phyloP scores from a whole-genome alignment of 768 basidiomycete species.

The Boletus eberwhitei region DNA sequence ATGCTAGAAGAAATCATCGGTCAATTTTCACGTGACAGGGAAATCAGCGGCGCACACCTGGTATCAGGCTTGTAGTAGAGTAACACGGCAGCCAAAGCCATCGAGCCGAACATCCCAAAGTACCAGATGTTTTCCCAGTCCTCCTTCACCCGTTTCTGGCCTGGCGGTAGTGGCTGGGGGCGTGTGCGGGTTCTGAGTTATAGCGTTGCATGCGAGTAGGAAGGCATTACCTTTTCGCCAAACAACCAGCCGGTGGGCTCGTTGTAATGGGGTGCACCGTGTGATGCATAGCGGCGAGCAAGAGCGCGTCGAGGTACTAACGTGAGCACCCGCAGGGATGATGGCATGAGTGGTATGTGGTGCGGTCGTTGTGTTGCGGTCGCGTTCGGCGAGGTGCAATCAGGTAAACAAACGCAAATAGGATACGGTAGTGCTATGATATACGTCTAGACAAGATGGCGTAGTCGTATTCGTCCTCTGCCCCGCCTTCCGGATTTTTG shows the following conservation, averaged over 20 bases:
- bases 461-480: constrained; percentile 37
- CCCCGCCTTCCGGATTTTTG: constrained; percentile 25
- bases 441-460: constrained; percentile 36
- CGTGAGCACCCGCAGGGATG: constrained; percentile 41
- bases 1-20: constrained; percentile 48
- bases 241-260: constrained; percentile 87
- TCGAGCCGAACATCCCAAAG: constrained; percentile 85
- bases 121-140: constrained; percentile 93
- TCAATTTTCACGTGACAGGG: constrained; percentile 1
- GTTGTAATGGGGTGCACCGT: constrained; percentile 81
- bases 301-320: constrained; percentile 20
- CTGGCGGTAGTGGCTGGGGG: constrained; percentile 66
- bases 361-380: background rate
- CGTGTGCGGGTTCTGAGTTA: background rate
- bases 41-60: constrained; percentile 50
- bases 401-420: constrained; percentile 27
- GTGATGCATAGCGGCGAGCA: constrained; percentile 58
- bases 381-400: background rate
- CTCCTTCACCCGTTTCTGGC: constrained; percentile 83
- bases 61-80: constrained; percentile 93
- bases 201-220: background rate
- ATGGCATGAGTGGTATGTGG: constrained; percentile 37
- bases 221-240: constrained; percentile 69
- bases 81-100: constrained; percentile 71
- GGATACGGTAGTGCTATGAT: background rate